A percentile compares a stretch with the other conserved stretches of the same genome.
These are phyloP conservation scores for Eucalyptus microcorys DNA, from an alignment of 345 rosid species.

Conservation along the genomic window DNA sequence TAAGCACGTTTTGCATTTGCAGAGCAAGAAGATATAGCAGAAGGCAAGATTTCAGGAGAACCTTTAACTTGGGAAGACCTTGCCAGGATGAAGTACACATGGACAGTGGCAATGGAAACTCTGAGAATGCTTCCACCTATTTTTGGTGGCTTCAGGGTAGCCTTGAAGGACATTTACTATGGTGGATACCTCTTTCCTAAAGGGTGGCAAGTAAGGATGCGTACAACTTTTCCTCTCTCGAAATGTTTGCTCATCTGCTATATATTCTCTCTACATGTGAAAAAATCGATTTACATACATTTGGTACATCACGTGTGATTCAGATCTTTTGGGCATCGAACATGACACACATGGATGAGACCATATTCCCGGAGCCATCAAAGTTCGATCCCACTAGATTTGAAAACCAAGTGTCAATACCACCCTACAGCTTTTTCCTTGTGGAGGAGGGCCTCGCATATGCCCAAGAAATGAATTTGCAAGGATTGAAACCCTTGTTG, in stretches of 20 bases:
- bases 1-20: background rate
- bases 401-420: conserved; percentile 4
- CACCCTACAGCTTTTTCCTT: conserved; percentile 18
- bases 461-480: conserved; percentile 48
- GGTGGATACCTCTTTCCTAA: conserved; percentile 15
- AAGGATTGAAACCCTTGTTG: conserved; percentile 30
- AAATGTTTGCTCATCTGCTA: background rate
- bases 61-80: conserved; percentile 25
- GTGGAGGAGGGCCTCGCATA: conserved; percentile 39
- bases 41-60: background rate
- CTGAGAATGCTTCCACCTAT: conserved; percentile 6
- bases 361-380: conserved; percentile 9
- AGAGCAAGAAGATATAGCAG: conserved; percentile 28
- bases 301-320: background rate
- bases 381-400: conserved; percentile 12
- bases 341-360: conserved; percentile 16
- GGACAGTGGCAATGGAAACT: conserved; percentile 29
- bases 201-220: conserved; percentile 21
- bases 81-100: conserved; percentile 18
- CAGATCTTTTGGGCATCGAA: conserved; percentile 12
- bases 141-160: background rate
- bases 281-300: background rate
- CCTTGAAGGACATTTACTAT: background rate
- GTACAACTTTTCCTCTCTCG: background rate
- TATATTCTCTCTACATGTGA: background rate